Conservation (phyloP, 1,284 basidiomycete species). For the Puccinia hordei region DNA sequence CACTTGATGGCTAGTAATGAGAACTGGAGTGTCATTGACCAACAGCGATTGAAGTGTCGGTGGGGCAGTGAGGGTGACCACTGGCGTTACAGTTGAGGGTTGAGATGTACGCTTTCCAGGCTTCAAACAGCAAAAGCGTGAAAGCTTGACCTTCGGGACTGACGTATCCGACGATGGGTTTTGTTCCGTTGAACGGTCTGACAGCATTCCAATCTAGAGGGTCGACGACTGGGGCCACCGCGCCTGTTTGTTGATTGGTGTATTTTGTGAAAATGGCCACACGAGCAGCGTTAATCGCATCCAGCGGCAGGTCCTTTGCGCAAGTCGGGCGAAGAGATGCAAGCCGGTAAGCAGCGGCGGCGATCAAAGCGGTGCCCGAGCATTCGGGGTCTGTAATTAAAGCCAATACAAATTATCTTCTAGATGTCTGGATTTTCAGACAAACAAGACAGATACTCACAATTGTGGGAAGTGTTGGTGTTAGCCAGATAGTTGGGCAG, state of each 20-base stretch:
- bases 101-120: conserved; percentile 33
- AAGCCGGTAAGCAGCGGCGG: conserved; percentile 45
- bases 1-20: too few relatives aligned
- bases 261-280: conserved; percentile 22
- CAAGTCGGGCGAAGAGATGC: not conserved
- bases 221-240: conserved; percentile 66
- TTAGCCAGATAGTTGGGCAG: conserved; percentile 45
- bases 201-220: conserved; percentile 65
- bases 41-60: too few relatives aligned
- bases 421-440: not conserved
- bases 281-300: conserved; percentile 17
- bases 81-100: not conserved
- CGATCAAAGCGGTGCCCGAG: conserved; percentile 43
- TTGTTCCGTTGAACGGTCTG: conserved; percentile 42
- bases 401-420: not conserved
- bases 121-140: conserved; percentile 65
- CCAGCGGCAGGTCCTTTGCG: conserved; percentile 16
- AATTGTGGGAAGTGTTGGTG: conserved; percentile 21
- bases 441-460: not conserved
- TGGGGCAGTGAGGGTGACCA: not conserved
- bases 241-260: conserved; percentile 9
- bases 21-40: too few relatives aligned
- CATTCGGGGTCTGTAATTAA: conserved; percentile 21
- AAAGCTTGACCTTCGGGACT: conserved; percentile 72
- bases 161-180: conserved; percentile 58